Conservation (phyloP, 2,329 filamentous ascomycete species). For the Arthroderma uncinatum region DNA sequence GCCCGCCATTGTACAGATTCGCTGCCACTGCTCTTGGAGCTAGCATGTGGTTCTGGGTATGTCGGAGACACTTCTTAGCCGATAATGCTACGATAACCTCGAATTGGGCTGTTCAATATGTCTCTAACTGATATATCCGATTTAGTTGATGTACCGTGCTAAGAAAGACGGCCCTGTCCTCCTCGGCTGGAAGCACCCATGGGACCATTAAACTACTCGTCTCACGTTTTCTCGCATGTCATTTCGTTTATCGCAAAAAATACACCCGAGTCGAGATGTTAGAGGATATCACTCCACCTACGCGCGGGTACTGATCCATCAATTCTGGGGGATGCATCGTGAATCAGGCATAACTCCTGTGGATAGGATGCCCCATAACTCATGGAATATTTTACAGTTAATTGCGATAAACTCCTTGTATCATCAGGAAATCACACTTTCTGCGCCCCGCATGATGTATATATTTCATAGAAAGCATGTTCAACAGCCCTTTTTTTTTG, state of each 20-base stretch:
- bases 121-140: neutral
- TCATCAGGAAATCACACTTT: neutral
- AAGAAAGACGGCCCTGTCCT: slow-evolving; percentile 91
- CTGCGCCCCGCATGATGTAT: neutral
- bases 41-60: slow-evolving; percentile 98
- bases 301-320: neutral
- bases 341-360: neutral
- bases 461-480: slow-evolving; percentile 2
- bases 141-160: slow-evolving; percentile 83
- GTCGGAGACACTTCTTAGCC: slow-evolving; percentile 29
- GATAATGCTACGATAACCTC: neutral
- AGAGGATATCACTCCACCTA: neutral
- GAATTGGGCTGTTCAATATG: neutral
- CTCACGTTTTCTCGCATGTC: neutral
- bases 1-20: slow-evolving; percentile 66
- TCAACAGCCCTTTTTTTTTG: neutral
- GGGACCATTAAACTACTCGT: slow-evolving; percentile 63
- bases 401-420: neutral
- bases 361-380: neutral
- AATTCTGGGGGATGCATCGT: neutral
- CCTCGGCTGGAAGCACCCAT: slow-evolving; percentile 89
- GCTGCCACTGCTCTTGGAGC: slow-evolving; percentile 78
- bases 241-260: neutral
- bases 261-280: neutral
- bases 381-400: neutral